Conservation (phyloP, 2,329 filamentous ascomycete species). For the Cytospora paraplurivora region DNA sequence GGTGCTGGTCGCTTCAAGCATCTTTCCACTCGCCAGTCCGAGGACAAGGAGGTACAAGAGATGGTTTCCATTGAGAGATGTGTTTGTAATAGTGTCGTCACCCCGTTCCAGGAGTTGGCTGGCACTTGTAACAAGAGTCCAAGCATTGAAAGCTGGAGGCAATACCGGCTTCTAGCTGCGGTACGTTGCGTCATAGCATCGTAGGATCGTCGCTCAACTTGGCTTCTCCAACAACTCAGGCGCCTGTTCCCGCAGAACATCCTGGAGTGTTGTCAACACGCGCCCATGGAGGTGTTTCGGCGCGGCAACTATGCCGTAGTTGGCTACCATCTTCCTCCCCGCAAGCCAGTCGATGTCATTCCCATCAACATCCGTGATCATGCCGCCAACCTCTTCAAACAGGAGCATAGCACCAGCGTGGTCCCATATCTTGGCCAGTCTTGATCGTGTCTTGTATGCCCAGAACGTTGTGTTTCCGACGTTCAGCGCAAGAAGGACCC, state of each 20-base stretch:
- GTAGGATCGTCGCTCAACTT: constrained; percentile 4
- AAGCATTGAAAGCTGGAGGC: not conserved
- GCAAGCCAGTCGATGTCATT: constrained; percentile 51
- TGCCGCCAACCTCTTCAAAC: constrained; percentile 59
- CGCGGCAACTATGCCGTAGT: constrained; percentile 60
- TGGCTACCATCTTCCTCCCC: constrained; percentile 51
- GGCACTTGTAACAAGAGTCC: not conserved
- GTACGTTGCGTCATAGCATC: not conserved
- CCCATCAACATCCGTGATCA: constrained; percentile 57
- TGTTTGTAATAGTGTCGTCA: not conserved
- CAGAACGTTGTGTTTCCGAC: constrained; percentile 57
- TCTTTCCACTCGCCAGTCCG: not conserved
- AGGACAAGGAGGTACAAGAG: not conserved
- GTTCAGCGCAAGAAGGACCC: constrained; percentile 55
- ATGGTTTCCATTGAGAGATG: not conserved
- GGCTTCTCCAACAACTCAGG: constrained; percentile 36
- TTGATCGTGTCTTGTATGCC: constrained; percentile 53
- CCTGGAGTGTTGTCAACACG: constrained; percentile 45
- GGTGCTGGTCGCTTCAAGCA: not conserved
- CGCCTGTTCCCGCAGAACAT: constrained; percentile 39
- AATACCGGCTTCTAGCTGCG: not conserved
- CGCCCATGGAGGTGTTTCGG: constrained; percentile 45
- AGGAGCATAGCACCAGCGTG: constrained; percentile 62
- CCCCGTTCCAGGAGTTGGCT: not conserved
- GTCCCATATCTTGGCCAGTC: constrained; percentile 60